Percentiles rank a stretch among this genome's conserved stretches.
Evolutionary conservation across 495 filamentous ascomycete genomes (phyloP).

Genomic region (Penicillium riverlandense): DNA sequence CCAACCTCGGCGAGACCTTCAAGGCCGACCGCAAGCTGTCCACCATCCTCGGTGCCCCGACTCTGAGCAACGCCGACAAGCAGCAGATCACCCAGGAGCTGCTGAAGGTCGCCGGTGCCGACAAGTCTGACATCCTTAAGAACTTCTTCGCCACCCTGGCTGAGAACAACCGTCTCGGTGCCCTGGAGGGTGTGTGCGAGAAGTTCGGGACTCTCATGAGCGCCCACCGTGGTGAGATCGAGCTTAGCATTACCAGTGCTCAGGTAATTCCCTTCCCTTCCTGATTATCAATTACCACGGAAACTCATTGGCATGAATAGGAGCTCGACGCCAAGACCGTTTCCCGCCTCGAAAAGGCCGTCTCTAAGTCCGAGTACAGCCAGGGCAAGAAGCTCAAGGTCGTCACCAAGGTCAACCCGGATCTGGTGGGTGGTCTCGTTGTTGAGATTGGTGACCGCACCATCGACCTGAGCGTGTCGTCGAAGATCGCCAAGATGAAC

Average conservation of each 20-base stretch:
- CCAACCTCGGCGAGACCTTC: constrained; percentile 60
- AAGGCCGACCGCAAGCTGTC: constrained; percentile 74
- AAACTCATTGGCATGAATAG: constrained; percentile 31
- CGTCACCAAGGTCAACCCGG: constrained; percentile 86
- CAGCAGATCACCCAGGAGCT: constrained; percentile 75
- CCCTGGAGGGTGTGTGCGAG: constrained; percentile 72
- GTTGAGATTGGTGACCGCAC: constrained; percentile 98
- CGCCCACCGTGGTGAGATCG: constrained; percentile 84
- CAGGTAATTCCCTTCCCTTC: constrained; percentile 44
- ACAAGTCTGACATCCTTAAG: constrained; percentile 78
- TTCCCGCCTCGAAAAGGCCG: constrained; percentile 73
- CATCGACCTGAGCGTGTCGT: constrained; percentile 91
- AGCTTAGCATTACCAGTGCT: constrained; percentile 83
- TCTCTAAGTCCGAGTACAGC: constrained; percentile 83
- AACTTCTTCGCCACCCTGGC: constrained; percentile 86
- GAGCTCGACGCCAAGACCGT: constrained; percentile 83
- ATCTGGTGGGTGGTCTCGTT: constrained; percentile 86
- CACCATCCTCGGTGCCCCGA: constrained; percentile 70
- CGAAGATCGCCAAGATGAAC: constrained; percentile 96
- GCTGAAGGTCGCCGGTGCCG: constrained; percentile 62
- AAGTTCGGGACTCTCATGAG: constrained; percentile 86
- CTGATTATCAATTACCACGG: neutral
- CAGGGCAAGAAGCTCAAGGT: constrained; percentile 97
- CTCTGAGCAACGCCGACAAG: constrained; percentile 71
- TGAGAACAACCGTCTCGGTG: constrained; percentile 88